Evolutionary conservation across 257 asterid species (phyloP).

Genomic region (Salvia hispanica): DNA sequence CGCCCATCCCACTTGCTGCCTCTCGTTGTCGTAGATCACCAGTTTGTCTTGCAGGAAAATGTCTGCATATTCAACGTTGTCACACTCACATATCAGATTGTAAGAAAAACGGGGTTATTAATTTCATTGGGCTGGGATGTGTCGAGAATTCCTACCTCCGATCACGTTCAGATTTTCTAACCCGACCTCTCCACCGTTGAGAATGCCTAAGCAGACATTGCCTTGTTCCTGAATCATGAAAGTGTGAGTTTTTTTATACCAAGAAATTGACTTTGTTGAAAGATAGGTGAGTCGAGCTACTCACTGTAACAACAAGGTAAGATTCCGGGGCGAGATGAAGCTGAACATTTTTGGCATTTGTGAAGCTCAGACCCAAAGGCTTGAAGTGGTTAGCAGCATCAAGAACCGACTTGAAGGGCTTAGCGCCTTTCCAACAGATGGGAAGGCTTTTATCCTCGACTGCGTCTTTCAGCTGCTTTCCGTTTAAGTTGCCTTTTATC

Average conservation of each 20-base stretch:
- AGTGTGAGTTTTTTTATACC: slow-evolving; percentile 9
- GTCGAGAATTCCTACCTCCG: slow-evolving; percentile 61
- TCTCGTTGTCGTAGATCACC: slow-evolving; percentile 85
- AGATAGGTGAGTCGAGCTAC: slow-evolving; percentile 25
- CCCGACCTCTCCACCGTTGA: slow-evolving; percentile 74
- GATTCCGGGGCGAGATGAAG: slow-evolving; percentile 69
- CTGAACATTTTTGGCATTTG: slow-evolving; percentile 46
- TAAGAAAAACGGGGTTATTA: not conserved
- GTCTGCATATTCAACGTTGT: slow-evolving; percentile 49
- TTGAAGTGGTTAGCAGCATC: slow-evolving; percentile 62
- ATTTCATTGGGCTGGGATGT: not conserved
- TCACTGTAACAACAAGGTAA: slow-evolving; percentile 75
- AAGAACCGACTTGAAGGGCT: slow-evolving; percentile 62
- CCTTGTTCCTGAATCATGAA: slow-evolving; percentile 64
- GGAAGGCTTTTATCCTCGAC: slow-evolving; percentile 71
- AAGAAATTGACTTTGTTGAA: not conserved
- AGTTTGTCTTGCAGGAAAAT: slow-evolving; percentile 76
- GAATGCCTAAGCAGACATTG: slow-evolving; percentile 82
- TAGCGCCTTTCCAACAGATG: slow-evolving; percentile 78
- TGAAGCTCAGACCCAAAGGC: slow-evolving; percentile 65
- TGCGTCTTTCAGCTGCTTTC: slow-evolving; percentile 51
- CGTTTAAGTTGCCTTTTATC: slow-evolving; percentile 47
- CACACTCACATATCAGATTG: slow-evolving; percentile 29
- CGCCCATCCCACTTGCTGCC: slow-evolving; percentile 72
- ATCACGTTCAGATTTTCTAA: slow-evolving; percentile 56